These are phyloP conservation scores for Cyanidium caldarium DNA, from an alignment of 23 red algal species.

Conservation along the genomic window DNA sequence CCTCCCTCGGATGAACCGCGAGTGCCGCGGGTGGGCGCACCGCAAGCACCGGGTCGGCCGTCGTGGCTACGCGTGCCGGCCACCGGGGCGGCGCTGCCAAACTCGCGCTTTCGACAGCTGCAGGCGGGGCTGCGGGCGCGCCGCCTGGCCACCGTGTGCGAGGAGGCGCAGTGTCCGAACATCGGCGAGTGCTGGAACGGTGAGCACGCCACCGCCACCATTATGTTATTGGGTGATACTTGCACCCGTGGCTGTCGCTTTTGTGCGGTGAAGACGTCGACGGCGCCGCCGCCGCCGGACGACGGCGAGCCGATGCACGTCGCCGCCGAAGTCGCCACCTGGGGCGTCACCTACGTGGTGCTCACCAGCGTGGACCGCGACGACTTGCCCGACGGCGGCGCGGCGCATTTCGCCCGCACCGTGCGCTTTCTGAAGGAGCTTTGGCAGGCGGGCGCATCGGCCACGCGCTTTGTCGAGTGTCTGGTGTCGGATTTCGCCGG, in stretches of 20 bases:
- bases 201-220: slow-evolving; percentile 62
- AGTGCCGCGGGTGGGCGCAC: neutral
- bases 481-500: slow-evolving; percentile 81
- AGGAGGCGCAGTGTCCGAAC: slow-evolving; percentile 96
- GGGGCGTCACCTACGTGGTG: slow-evolving; percentile 86
- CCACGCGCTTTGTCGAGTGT: slow-evolving; percentile 65
- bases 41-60: slow-evolving; percentile 19
- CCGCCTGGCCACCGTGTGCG: slow-evolving; percentile 77
- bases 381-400: slow-evolving; percentile 77
- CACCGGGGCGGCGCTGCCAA: slow-evolving; percentile 9
- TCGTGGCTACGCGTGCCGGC: slow-evolving; percentile 62
- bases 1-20: no score
- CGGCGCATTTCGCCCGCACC: slow-evolving; percentile 70
- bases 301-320: slow-evolving; percentile 64
- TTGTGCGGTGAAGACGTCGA: slow-evolving; percentile 74
- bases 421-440: slow-evolving; percentile 51
- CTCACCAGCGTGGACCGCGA: slow-evolving; percentile 89
- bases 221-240: slow-evolving; percentile 95
- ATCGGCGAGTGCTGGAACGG: slow-evolving; percentile 99
- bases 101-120: slow-evolving; percentile 36
- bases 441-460: neutral
- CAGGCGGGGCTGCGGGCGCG: slow-evolving; percentile 12
- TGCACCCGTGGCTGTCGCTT: slow-evolving; percentile 95
- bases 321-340: slow-evolving; percentile 49
- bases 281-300: slow-evolving; percentile 39